Evolutionary conservation across 441 rosid genomes (phyloP), one percentile per base, ranked within the genome.

Genomic region (Kokia cookei): DNA sequence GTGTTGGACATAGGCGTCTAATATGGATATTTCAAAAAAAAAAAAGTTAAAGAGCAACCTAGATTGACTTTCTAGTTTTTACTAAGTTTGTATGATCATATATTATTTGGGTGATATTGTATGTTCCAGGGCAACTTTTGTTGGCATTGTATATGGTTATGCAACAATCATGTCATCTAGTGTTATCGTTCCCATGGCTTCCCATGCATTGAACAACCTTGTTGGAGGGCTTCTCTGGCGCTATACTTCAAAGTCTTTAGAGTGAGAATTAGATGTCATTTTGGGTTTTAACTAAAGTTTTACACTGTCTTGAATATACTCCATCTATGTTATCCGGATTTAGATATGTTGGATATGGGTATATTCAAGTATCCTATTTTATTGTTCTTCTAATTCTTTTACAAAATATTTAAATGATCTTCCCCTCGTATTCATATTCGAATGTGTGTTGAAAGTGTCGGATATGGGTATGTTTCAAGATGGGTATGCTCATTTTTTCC

Each of bases 201-300:
- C 96, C n/a, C 99, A 93, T 58, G 86, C 96, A 0, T 65, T 90
- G 78, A 91, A 89, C 86, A 95, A 93, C 82, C 82, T 95, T 79
- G 91, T 82, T 0, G 94, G 97, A 61, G 97, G 93, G 72, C 62
- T 90, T 15, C 32, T 88, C 65, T 93, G 99, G 97, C 88, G 86
- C 37, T 73, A 80, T 79, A 85, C 79, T 55, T 85, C 94, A 22
- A 84, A 86, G 77, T 48, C 85, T 24, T 15, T 69, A 1, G 48
- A 80, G 69, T 82, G 79, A 79, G 65, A 22, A 37, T 57, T 37
- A 67, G 57, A 65, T 22, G 35, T 22, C 48, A 42, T 70, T 57
- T 35, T 19, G 15, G 15, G 42, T 13, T 64, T 64, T 9, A 43
- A 64, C 4, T 64, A 22, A 40, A 37, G 47, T 35, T 7, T 10